Evolutionary conservation across 129 eudicot genomes (phyloP).

Genomic region (Pittosporum tobira): DNA sequence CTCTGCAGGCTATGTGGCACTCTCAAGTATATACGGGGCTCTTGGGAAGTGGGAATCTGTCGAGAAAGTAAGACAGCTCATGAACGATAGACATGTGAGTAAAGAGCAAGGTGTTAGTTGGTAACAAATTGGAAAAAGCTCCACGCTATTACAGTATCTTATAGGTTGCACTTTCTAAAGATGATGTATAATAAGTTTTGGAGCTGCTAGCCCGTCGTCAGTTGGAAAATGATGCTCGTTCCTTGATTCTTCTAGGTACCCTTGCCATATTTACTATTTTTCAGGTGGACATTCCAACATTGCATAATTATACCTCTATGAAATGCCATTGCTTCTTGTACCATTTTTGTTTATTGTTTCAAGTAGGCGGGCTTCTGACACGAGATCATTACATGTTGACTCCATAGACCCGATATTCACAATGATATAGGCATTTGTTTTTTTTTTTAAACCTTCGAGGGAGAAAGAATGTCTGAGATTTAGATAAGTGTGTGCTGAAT

Average conservation of each 20-base stretch:
- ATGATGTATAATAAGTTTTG: conserved; percentile 30
- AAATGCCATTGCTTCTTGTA: not conserved
- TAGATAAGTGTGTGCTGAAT: not conserved
- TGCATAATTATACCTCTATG: not conserved
- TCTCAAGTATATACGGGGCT: conserved; percentile 57
- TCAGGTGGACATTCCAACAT: not conserved
- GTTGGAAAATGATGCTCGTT: conserved; percentile 24
- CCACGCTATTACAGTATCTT: conserved; percentile 26
- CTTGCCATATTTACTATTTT: not conserved
- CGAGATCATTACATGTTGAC: conserved; percentile 9
- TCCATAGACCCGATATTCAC: conserved; percentile 10
- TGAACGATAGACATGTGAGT: conserved; percentile 30
- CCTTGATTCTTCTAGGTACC: conserved; percentile 22
- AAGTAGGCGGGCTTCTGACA: conserved; percentile 9
- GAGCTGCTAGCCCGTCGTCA: conserved; percentile 30
- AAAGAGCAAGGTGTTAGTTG: conserved; percentile 56
- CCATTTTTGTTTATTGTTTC: conserved; percentile 13
- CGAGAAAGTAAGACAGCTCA: conserved; percentile 37
- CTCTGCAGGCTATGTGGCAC: conserved; percentile 48
- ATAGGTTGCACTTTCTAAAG: conserved; percentile 26
- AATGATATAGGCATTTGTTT: not conserved
- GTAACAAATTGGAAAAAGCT: conserved; percentile 38
- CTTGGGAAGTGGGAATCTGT: conserved; percentile 63
- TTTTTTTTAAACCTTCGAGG: not conserved
- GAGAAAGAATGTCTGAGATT: conserved; percentile 4